Base-by-base conservation (phyloP, 345 rosid species). In the Sapria himalayana region DNA sequence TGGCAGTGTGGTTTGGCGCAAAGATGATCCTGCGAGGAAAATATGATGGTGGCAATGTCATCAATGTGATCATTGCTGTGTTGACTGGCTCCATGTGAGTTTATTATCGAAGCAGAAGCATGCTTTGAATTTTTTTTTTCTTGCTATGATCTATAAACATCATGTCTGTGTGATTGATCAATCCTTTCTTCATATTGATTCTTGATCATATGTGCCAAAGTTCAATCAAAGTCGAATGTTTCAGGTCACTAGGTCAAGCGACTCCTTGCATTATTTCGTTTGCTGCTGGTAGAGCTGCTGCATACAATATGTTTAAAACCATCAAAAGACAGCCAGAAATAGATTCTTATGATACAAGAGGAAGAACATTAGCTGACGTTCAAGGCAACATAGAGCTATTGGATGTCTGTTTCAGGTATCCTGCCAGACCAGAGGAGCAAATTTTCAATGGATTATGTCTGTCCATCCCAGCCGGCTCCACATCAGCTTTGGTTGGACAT, bases 201-300 rank as follows among this genome's bases (percentile, higher is more conserved):
- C n/a, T n/a, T n/a, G n/a, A n/a, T n/a, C 9, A 2, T 24, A 13
- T 15, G 22, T 19, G 3, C 17, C 9, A 15, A 14, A 19, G 23
- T 9, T 22, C 15, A n/a, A 18, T 24, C 9, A 12, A 1, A 11
- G 35, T 6, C 45, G 15, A 11, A 55, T 44, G 31, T n/a, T 52
- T 25, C 59, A 85, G 96, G 96, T 76, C 93, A 3, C 51, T 85
- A 3, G 96, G 96, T n/a, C 85, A 77, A 55, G 60, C 91, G 54
- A 67, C 91, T 29, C 81, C 91, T 7, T 72, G 78, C 54, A 27
- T 81, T 60, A 67, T 59, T 15, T 69, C 91, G 23, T 81, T 81
- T 51, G 81, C 79, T 1, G 76, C 81, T 0, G 91, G 91, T 38
- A 80, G 60, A 60, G 76, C 81, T 10, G 94, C 85, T 22, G 79